Conservation (phyloP, 768 basidiomycete genomes). For the Steccherinum ochraceum region DNA sequence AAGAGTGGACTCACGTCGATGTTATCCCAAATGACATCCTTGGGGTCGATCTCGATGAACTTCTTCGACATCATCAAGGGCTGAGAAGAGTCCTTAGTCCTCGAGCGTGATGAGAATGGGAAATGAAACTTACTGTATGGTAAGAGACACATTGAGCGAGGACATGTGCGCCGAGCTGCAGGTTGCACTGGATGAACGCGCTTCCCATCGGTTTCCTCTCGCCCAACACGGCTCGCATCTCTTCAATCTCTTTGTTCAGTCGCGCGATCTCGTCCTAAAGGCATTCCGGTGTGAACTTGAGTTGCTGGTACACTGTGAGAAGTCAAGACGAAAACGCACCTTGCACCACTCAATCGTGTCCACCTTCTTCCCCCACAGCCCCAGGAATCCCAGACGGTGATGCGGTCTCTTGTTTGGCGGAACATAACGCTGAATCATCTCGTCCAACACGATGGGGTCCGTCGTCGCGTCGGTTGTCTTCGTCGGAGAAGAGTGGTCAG, state of each 20-base stretch:
- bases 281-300: too few relatives aligned
- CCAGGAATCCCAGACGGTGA: constrained; percentile 6
- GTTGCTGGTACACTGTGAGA: not conserved
- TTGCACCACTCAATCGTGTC: constrained; percentile 28
- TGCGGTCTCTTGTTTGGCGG: constrained; percentile 6
- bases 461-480: not conserved
- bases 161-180: constrained; percentile 71
- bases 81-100: constrained; percentile 26
- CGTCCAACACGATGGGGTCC: not conserved
- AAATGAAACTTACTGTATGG: constrained; percentile 32
- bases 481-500: not conserved
- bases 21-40: constrained; percentile 53
- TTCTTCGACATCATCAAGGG: constrained; percentile 53
- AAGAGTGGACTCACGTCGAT: constrained; percentile 41
- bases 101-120: not conserved
- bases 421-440: constrained; percentile 20
- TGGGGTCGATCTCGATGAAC: constrained; percentile 51
- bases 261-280: constrained; percentile 44
- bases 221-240: constrained; percentile 28
- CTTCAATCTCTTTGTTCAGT: constrained; percentile 38
- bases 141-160: constrained; percentile 54
- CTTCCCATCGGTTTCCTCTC: constrained; percentile 45
- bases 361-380: constrained; percentile 8
- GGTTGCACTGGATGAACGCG: constrained; percentile 62
- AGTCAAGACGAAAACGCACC: constrained; percentile 22